Base-by-base conservation (phyloP, 345 rosid genomes). In the Clausena lansium region DNA sequence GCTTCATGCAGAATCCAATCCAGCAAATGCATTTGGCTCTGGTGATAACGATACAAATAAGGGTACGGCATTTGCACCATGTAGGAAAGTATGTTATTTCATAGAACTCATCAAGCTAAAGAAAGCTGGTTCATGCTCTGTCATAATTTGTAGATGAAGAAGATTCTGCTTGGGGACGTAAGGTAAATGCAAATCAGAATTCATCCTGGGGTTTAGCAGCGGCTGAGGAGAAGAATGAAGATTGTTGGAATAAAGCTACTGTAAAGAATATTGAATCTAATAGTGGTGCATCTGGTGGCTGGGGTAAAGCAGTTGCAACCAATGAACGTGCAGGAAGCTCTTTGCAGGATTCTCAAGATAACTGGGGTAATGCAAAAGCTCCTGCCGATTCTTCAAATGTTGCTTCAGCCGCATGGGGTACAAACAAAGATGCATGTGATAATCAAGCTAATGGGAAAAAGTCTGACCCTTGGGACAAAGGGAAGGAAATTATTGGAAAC, bases 131-230 rank as follows among this genome's bases (percentile, higher is more conserved):
- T 50, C 14, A 52, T 76, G 38, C 17, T 38, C 2, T 71, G 41
- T 81, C 66, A 9, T 66, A 14, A 58, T 59, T 28, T 70, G 25
- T 74, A 75, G 86, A 79, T 79, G 80, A 73, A 71, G 86, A 79
- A 78, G 84, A 84, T 77, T 57, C 79, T 75, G 83, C 83, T 32
- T 89, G 92, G 94, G 90, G 70, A 32, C 57, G 27, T 36, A 83
- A 85, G 79, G 82, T 57, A 60, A 77, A 82, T 55, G 25, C 82
- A 74, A 81, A 80, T 75, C 84, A 79, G 82, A 80, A 71, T 76
- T 81, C 90, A 10, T 81, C 89, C 41, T 87, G 98, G 97, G 88
- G 80, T 76, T 81, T 78, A 60, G 78, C 91, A 63, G 78, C 87
- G 64, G 70, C 86, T 76, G 82, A 75, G 80, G 85, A 69, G 33